Evolutionary conservation across 225 moss, liverwort and hornwort genomes (phyloP).

Genomic region (Sphagnum contortum): DNA sequence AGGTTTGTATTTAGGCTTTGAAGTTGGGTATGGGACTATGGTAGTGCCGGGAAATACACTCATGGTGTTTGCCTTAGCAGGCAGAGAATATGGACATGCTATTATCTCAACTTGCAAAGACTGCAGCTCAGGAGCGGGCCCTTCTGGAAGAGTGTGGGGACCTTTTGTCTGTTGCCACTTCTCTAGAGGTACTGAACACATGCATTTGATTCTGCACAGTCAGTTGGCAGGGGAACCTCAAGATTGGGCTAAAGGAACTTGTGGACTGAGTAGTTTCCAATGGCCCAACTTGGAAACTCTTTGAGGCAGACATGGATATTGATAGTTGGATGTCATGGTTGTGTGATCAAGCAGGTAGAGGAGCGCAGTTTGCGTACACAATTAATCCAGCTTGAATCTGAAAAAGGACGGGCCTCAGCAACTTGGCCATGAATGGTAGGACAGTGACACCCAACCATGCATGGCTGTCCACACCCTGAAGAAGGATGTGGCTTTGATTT

Average conservation of each 20-base stretch:
- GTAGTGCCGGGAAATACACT: too few relatives aligned
- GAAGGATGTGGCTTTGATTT: constrained; percentile 1
- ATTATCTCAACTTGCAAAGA: constrained; percentile 83
- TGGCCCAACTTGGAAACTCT: too few relatives aligned
- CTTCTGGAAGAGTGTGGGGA: constrained; percentile 88
- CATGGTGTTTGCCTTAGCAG: constrained; percentile 22
- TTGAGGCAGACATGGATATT: too few relatives aligned
- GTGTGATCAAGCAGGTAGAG: constrained; percentile 57
- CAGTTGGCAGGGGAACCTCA: too few relatives aligned
- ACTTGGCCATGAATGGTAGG: constrained; percentile 25
- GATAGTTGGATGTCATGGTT: constrained; percentile 4
- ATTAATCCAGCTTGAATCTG: constrained; percentile 81
- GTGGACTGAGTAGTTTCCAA: too few relatives aligned
- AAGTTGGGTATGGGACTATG: too few relatives aligned
- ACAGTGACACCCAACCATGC: constrained; percentile 23
- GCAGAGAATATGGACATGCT: constrained; percentile 80
- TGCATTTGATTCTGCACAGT: too few relatives aligned
- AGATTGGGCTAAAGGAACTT: too few relatives aligned
- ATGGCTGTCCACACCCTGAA: constrained; percentile 43
- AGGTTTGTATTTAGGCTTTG: too few relatives aligned
- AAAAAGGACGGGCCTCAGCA: constrained; percentile 44
- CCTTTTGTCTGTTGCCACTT: constrained; percentile 61
- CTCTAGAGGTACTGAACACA: constrained; percentile 58
- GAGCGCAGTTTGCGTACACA: constrained; percentile 92
- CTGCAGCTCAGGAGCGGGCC: constrained; percentile 82